Percentiles rank a stretch among this genome's conserved stretches.
These are phyloP conservation scores for Aquilaria yunnanensis DNA, from an alignment of 345 rosid genomes.

Conservation along the genomic window DNA sequence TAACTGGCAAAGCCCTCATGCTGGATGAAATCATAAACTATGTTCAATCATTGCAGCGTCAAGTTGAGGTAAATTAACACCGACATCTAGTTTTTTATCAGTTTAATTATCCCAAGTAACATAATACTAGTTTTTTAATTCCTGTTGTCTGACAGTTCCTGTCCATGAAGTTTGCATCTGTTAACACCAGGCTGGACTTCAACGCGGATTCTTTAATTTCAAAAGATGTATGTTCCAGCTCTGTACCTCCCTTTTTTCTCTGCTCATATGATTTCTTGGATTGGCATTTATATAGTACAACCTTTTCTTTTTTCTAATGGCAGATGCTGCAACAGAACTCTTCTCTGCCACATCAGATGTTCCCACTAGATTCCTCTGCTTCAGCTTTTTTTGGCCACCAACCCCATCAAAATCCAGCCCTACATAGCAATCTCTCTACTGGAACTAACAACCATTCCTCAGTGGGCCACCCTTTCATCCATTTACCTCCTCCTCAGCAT, in stretches of 20 bases:
- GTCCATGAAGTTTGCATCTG: conserved; percentile 92
- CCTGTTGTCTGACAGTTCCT: conserved; percentile 49
- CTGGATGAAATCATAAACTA: conserved; percentile 89
- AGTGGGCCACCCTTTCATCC: conserved; percentile 39
- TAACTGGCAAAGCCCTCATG: conserved; percentile 85
- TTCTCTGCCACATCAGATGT: conserved; percentile 34
- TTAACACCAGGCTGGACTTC: conserved; percentile 69
- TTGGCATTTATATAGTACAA: neutral
- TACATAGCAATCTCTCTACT: conserved; percentile 26
- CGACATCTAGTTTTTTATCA: conserved; percentile 14
- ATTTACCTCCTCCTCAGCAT: conserved; percentile 37
- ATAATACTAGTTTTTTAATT: too few species aligned
- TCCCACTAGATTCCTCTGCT: conserved; percentile 56
- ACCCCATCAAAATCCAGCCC: conserved; percentile 32
- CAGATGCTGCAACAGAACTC: conserved; percentile 48
- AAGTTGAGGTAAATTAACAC: conserved; percentile 70
- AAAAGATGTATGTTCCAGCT: conserved; percentile 58
- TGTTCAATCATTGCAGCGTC: conserved; percentile 85
- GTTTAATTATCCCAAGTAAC: neutral
- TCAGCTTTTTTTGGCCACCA: conserved; percentile 39
- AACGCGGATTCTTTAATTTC: conserved; percentile 49
- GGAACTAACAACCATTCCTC: conserved; percentile 32
- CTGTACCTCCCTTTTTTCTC: neutral
- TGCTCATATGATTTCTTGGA: neutral
- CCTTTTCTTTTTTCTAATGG: neutral